Conservation (phyloP, 2,329 filamentous ascomycete species). For the Colletotrichum sp. region DNA sequence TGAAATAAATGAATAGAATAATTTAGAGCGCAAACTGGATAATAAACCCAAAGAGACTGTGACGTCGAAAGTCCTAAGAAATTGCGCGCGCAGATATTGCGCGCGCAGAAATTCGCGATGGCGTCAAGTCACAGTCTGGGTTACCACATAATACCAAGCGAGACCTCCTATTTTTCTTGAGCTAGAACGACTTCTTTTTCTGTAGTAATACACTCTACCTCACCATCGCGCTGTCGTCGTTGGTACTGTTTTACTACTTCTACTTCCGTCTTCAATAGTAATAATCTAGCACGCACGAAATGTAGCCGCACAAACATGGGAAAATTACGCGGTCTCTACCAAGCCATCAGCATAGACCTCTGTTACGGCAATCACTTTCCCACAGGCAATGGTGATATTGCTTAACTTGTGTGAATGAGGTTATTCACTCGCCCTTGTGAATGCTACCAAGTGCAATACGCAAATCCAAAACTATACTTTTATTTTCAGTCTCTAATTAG, state of each 20-base stretch:
- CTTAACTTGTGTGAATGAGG: neutral
- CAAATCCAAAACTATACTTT: neutral
- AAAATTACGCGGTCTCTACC: neutral
- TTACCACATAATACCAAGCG: no score
- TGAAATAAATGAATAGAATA: neutral
- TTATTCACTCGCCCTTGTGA: neutral
- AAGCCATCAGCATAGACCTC: neutral
- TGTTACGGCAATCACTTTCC: neutral
- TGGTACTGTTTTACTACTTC: no score
- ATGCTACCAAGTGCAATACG: neutral
- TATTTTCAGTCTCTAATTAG: slow-evolving; percentile 1
- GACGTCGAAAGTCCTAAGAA: neutral
- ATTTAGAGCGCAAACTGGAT: neutral
- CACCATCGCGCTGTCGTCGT: no score
- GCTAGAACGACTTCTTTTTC: no score
- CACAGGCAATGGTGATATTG: neutral
- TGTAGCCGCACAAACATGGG: no score
- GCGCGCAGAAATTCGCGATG: neutral
- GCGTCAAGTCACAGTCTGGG: neutral
- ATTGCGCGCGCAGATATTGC: neutral
- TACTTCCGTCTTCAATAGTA: no score
- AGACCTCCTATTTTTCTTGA: no score
- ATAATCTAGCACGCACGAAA: no score
- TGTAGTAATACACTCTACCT: no score
- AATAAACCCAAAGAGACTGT: neutral